Conservation (phyloP, 2,329 filamentous ascomycete species). For the Alternaria novae-zelandiae region DNA sequence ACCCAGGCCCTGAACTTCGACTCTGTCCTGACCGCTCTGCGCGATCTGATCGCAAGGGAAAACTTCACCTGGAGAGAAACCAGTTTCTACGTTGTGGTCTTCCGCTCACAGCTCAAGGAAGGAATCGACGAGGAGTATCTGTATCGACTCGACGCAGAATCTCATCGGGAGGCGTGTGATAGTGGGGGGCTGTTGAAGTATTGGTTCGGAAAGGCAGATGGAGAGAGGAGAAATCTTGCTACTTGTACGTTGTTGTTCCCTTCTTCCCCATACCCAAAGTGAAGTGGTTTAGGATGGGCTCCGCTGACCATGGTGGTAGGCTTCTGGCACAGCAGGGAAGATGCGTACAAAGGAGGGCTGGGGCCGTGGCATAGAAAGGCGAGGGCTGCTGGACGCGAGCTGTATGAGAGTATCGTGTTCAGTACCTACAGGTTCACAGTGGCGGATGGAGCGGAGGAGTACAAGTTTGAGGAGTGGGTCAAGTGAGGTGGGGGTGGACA, state of each 20-base stretch:
- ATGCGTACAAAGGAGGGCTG: conserved; percentile 65
- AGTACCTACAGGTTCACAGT: conserved; percentile 63
- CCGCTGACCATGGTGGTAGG: conserved; percentile 55
- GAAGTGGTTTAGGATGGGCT: not conserved
- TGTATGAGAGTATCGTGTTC: conserved; percentile 55
- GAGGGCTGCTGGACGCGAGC: conserved; percentile 54
- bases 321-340: conserved; percentile 66
- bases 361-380: conserved; percentile 65
- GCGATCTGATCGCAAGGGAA: conserved; percentile 57
- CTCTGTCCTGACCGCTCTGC: conserved; percentile 66
- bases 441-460: conserved; percentile 67
- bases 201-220: conserved; percentile 82
- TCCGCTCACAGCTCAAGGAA: conserved; percentile 74
- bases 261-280: not conserved
- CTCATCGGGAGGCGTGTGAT: conserved; percentile 78
- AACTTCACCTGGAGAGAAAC: conserved; percentile 63
- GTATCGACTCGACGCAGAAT: conserved; percentile 75
- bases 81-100: conserved; percentile 83
- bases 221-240: conserved; percentile 76
- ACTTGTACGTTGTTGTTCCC: conserved; percentile 60
- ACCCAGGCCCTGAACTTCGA: conserved; percentile 78
- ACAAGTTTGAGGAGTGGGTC: conserved; percentile 53
- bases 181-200: conserved; percentile 89
- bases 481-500: not conserved
- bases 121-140: conserved; percentile 72